Conservation (phyloP, 1,284 basidiomycete genomes). For the Ceratobasidium sp. region DNA sequence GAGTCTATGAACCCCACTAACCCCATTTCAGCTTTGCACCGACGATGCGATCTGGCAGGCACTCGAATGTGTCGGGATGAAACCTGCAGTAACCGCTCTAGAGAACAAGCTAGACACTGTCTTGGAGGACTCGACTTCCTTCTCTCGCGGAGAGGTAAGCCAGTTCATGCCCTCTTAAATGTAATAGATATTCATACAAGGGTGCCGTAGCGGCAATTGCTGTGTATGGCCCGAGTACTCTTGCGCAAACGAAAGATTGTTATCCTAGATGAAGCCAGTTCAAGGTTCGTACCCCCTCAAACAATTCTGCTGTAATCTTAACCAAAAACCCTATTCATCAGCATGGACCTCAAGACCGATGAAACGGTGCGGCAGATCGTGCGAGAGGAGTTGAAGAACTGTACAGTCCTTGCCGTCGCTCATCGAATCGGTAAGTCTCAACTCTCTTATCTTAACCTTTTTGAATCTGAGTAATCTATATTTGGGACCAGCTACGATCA, state of each 20-base stretch:
- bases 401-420: slow-evolving; percentile 1
- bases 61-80: slow-evolving; percentile 10
- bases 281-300: background rate
- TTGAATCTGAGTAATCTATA: too few relatives aligned
- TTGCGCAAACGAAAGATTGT: slow-evolving; percentile 55
- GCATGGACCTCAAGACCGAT: slow-evolving; percentile 2
- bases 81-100: background rate
- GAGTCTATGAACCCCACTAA: background rate
- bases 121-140: slow-evolving; percentile 49
- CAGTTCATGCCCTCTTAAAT: slow-evolving; percentile 22
- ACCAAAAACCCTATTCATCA: background rate
- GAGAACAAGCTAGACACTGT: background rate
- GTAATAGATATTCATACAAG: slow-evolving; percentile 47
- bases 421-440: slow-evolving; percentile 9
- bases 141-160: slow-evolving; percentile 40
- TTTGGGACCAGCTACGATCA: slow-evolving; percentile 16
- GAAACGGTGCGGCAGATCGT: background rate
- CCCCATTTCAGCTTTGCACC: background rate
- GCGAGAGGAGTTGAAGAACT: background rate
- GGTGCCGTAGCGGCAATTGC: slow-evolving; percentile 54
- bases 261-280: slow-evolving; percentile 55
- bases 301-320: too few relatives aligned
- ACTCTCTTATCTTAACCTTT: background rate
- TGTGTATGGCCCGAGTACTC: slow-evolving; percentile 56
- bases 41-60: background rate